These are phyloP conservation scores for Citrus trifoliata DNA, from an alignment of 345 rosid genomes.

Conservation along the genomic window DNA sequence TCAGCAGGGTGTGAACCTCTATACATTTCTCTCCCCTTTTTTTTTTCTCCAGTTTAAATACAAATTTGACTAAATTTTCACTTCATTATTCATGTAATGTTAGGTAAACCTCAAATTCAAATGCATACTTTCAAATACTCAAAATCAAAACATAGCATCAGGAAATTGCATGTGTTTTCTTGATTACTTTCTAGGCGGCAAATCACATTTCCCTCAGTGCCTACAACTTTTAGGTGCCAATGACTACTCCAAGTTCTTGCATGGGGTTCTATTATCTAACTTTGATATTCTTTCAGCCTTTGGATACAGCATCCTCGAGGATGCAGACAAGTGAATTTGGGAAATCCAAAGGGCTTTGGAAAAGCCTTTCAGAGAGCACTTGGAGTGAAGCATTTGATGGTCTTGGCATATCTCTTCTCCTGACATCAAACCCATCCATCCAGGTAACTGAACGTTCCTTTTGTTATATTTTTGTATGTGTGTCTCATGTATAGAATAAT, in stretches of 20 bases:
- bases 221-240: neutral
- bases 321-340: constrained; percentile 98
- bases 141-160: neutral
- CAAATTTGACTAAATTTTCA: neutral
- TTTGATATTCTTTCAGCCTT: constrained; percentile 52
- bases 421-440: constrained; percentile 90
- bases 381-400: constrained; percentile 86
- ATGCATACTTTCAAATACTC: neutral
- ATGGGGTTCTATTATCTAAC: neutral
- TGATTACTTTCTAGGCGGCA: neutral
- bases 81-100: neutral
- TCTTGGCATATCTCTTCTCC: constrained; percentile 87
- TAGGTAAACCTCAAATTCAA: neutral
- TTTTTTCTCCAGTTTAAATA: neutral
- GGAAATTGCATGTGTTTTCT: neutral
- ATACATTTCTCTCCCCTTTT: neutral
- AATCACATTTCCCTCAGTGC: neutral
- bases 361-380: constrained; percentile 59
- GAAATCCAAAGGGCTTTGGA: constrained; percentile 89
- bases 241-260: neutral
- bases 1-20: neutral
- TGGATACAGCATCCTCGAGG: constrained; percentile 92
- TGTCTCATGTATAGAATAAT: neutral
- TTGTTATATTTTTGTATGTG: neutral
- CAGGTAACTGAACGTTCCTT: constrained; percentile 48